Evolutionary conservation across 176 grass and related monocot genomes (phyloP).

Genomic region (Eragrostis nindensis): DNA sequence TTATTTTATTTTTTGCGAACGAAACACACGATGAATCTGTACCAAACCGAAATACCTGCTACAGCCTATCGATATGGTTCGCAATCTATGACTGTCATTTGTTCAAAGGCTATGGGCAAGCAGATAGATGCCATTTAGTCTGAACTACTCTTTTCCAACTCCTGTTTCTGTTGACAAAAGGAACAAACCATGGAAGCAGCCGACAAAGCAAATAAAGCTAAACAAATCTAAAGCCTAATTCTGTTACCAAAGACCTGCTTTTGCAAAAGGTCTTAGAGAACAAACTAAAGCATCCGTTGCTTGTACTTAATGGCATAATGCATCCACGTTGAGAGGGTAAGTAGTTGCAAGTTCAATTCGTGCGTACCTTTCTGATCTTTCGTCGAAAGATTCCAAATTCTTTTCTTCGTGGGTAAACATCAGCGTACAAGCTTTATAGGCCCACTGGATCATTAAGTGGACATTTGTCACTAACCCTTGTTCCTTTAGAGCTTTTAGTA

Average conservation of each 20-base stretch:
- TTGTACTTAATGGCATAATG: neutral
- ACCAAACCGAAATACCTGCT: neutral
- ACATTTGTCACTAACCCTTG: neutral
- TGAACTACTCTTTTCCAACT: neutral
- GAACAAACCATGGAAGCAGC: neutral
- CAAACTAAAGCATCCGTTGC: conserved; percentile 21
- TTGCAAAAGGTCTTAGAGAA: conserved; percentile 28
- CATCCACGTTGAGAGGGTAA: neutral
- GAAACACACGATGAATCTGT: neutral
- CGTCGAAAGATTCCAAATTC: conserved; percentile 25
- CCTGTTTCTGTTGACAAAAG: conserved; percentile 18
- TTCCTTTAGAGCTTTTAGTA: neutral
- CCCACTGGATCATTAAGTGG: neutral
- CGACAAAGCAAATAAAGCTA: conserved; percentile 36
- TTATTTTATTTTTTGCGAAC: too few relatives aligned
- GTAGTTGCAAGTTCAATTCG: conserved; percentile 36
- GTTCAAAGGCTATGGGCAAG: neutral
- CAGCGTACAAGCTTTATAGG: neutral
- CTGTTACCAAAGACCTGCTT: conserved; percentile 24
- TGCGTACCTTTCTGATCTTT: neutral
- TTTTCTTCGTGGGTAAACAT: conserved; percentile 34
- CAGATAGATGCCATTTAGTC: neutral
- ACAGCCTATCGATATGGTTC: neutral
- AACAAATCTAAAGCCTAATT: neutral
- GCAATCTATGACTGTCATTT: neutral